Percentiles rank a stretch among this genome's conserved stretches.
Evolutionary conservation across 116 monocot species (phyloP).

Genomic region (Papilionanthe hybrid): DNA sequence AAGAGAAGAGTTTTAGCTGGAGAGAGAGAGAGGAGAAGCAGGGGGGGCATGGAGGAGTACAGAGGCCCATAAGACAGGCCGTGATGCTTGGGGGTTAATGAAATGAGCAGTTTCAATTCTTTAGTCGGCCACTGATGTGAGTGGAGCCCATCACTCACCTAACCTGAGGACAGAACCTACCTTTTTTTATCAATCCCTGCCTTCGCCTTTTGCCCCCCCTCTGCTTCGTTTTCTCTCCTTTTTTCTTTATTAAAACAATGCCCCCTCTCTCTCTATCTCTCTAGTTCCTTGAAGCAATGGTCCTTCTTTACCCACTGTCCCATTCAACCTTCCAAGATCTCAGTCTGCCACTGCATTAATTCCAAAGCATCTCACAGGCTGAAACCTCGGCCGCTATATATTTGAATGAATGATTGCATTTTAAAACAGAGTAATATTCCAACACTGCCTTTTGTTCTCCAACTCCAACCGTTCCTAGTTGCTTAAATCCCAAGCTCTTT

Average conservation of each 20-base stretch:
- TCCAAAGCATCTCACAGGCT: conserved; percentile 1
- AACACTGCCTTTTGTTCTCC: neutral
- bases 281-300: conserved; percentile 1
- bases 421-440: neutral
- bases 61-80: conserved; percentile 10
- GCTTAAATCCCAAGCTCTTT: neutral
- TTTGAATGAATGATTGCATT: conserved; percentile 1
- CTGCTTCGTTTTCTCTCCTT: neutral
- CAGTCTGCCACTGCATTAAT: conserved; percentile 7
- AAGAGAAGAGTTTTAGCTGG: neutral
- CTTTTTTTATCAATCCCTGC: conserved; percentile 9
- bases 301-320: conserved; percentile 12
- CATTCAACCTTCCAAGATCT: neutral
- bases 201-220: conserved; percentile 8
- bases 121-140: conserved; percentile 11
- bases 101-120: conserved; percentile 7
- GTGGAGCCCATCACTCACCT: conserved; percentile 14
- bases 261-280: neutral
- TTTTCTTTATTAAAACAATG: conserved; percentile 3
- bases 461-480: neutral
- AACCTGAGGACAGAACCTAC: conserved; percentile 11
- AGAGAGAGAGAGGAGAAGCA: neutral
- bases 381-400: conserved; percentile 9
- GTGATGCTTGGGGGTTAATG: conserved; percentile 6
- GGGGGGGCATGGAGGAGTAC: neutral